phyloP scores from a whole-genome alignment of 208 protist genomes.

The Polymyxa betae region DNA sequence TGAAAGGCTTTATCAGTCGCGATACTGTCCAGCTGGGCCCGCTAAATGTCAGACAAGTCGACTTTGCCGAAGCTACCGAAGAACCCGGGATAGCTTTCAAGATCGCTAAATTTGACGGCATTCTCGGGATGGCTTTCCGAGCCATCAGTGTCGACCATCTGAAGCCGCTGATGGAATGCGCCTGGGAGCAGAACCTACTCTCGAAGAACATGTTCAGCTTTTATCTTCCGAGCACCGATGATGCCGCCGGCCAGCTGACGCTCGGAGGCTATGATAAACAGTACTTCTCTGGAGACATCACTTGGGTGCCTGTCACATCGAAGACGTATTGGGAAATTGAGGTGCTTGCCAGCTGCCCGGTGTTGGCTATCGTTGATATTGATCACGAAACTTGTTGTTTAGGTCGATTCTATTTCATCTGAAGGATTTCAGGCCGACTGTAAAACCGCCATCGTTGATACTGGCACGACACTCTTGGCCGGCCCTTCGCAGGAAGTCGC shows the following conservation, averaged over 20 bases:
- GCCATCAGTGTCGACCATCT: slow-evolving; percentile 84
- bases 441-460: slow-evolving; percentile 80
- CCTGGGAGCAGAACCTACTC: slow-evolving; percentile 72
- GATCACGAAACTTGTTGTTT: not conserved
- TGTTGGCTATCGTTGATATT: not conserved
- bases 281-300: slow-evolving; percentile 65
- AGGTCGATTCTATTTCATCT: not conserved
- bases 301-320: slow-evolving; percentile 56
- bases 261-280: slow-evolving; percentile 66
- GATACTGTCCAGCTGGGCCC: slow-evolving; percentile 82
- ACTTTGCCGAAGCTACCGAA: slow-evolving; percentile 78
- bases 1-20: slow-evolving; percentile 82
- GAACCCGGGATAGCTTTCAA: slow-evolving; percentile 85
- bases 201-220: slow-evolving; percentile 69
- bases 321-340: slow-evolving; percentile 68
- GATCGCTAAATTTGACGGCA: slow-evolving; percentile 87
- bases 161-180: slow-evolving; percentile 79
- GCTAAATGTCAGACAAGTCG: slow-evolving; percentile 71
- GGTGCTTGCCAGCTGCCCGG: slow-evolving; percentile 8
- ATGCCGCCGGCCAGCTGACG: slow-evolving; percentile 59
- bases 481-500: slow-evolving; percentile 75
- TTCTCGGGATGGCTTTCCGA: slow-evolving; percentile 79
- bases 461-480: slow-evolving; percentile 88
- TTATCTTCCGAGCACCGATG: slow-evolving; percentile 55
- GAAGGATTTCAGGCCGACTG: not conserved